Conservation (phyloP, 169 alveolate species). For the Sarcocystis neurona region DNA sequence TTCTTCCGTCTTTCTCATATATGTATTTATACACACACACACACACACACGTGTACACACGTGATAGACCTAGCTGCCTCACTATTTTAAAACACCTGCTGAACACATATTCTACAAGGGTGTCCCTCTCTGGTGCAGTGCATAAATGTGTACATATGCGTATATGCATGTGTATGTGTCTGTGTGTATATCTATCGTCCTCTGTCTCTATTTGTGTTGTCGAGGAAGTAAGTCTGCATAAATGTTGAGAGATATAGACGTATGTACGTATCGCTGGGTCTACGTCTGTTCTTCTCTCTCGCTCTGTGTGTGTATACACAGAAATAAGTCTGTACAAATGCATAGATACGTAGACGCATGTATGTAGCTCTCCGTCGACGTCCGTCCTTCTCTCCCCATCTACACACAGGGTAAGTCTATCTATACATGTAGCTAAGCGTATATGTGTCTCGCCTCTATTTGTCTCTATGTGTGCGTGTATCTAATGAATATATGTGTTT, state of each 20-base stretch:
- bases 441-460: not conserved
- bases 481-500: too few species aligned
- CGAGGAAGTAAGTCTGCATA: not conserved
- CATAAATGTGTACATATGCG: not conserved
- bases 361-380: not conserved
- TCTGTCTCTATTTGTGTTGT: not conserved
- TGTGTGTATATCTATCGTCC: too few species aligned
- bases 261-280: not conserved
- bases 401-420: not conserved
- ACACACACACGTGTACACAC: not conserved
- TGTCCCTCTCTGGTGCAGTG: not conserved
- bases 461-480: not conserved
- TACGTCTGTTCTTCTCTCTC: not conserved
- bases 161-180: not conserved
- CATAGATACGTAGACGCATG: not conserved
- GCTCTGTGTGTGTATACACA: not conserved
- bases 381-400: not conserved
- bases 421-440: not conserved
- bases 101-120: not conserved
- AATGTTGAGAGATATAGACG: not conserved
- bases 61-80: too few species aligned
- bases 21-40: too few species aligned
- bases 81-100: not conserved
- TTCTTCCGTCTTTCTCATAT: too few species aligned
- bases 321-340: not conserved